Conservation (phyloP, 2,329 filamentous ascomycete species). For the Zymoseptoria crescenta region DNA sequence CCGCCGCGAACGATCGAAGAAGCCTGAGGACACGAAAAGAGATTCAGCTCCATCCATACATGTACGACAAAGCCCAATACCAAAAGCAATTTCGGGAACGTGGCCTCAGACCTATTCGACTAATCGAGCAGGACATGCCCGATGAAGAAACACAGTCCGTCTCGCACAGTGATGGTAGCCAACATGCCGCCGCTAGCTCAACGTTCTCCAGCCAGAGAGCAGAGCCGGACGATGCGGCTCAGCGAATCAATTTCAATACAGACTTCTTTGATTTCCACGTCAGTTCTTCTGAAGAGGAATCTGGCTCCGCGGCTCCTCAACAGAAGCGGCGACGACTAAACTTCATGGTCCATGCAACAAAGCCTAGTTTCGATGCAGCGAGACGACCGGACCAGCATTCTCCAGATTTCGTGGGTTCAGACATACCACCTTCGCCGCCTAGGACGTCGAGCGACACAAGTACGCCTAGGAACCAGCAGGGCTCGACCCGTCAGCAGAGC, state of each 20-base stretch:
- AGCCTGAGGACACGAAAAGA: conserved; percentile 39
- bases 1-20: conserved; percentile 16
- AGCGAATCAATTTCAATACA: not conserved
- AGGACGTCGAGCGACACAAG: conserved; percentile 16
- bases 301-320: not conserved
- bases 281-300: conserved; percentile 2
- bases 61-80: conserved; percentile 38
- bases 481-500: not conserved
- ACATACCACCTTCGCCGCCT: conserved; percentile 38
- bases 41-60: conserved; percentile 43
- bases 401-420: conserved; percentile 24
- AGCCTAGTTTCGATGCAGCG: not conserved
- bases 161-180: not conserved
- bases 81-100: conserved; percentile 35
- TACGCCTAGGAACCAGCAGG: not conserved
- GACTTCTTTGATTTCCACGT: not conserved
- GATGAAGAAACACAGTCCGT: conserved; percentile 13
- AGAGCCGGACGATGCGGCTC: not conserved
- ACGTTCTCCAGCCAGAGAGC: not conserved
- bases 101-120: conserved; percentile 37
- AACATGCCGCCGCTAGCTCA: not conserved
- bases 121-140: conserved; percentile 18
- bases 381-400: not conserved
- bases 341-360: not conserved
- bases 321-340: conserved; percentile 6